Evolutionary conservation across 2,329 filamentous ascomycete genomes (phyloP).

Genomic region (Botrytis byssoidea): DNA sequence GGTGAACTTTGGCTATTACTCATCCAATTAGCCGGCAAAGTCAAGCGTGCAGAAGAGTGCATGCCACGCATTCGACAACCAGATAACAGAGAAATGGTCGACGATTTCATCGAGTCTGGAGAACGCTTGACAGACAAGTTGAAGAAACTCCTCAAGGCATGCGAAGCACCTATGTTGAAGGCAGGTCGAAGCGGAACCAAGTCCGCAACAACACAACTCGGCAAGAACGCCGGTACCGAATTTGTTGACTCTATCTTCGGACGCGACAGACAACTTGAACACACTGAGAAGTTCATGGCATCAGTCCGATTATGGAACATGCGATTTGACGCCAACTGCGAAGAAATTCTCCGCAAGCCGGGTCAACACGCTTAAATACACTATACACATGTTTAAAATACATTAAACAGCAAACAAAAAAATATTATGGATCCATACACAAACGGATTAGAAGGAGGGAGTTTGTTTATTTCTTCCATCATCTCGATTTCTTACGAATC

Average conservation of each 20-base stretch:
- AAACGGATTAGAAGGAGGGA: constrained; percentile 20
- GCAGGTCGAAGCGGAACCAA: constrained; percentile 72
- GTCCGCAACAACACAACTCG: constrained; percentile 65
- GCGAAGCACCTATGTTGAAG: constrained; percentile 94
- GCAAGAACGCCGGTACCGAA: constrained; percentile 88
- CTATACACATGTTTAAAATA: constrained; percentile 26
- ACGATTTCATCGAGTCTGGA: constrained; percentile 87
- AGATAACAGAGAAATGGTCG: constrained; percentile 76
- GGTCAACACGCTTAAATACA: constrained; percentile 31
- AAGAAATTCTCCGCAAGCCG: constrained; percentile 73
- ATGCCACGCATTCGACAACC: constrained; percentile 67
- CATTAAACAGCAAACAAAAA: constrained; percentile 2
- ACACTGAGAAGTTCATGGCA: constrained; percentile 91
- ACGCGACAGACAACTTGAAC: constrained; percentile 81
- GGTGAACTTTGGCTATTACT: constrained; percentile 94
- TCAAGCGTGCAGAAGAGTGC: constrained; percentile 84
- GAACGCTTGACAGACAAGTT: constrained; percentile 84
- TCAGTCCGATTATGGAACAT: constrained; percentile 66
- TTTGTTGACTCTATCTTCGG: constrained; percentile 97
- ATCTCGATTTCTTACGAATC: constrained; percentile 22
- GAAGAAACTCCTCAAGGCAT: constrained; percentile 81
- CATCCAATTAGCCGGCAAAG: constrained; percentile 89
- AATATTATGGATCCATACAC: constrained; percentile 18
- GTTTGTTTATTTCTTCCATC: constrained; percentile 24
- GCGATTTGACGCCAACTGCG: constrained; percentile 94